Conservation (phyloP, 2,329 filamentous ascomycete species). For the Fusarium chuoi region DNA sequence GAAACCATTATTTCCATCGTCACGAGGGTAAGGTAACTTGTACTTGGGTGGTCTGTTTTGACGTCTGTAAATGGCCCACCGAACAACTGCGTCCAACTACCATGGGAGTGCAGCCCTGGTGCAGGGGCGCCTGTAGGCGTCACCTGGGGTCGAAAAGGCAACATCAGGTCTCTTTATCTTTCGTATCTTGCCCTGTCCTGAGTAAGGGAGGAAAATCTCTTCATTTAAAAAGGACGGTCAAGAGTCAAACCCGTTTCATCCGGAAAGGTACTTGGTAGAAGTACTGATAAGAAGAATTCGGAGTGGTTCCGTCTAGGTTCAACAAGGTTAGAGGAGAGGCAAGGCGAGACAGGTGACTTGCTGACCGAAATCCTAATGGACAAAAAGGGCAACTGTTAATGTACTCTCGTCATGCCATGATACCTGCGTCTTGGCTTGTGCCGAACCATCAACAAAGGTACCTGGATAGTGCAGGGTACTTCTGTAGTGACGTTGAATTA, state of each 20-base stretch:
- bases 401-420: conserved; percentile 20
- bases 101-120: conserved; percentile 33
- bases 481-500: conserved; percentile 24
- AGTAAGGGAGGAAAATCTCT: conserved; percentile 9
- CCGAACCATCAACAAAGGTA: conserved; percentile 17
- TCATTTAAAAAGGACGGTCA: conserved; percentile 33
- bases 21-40: conserved; percentile 37
- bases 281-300: conserved; percentile 44
- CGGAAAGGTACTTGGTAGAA: conserved; percentile 29
- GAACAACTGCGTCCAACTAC: not conserved
- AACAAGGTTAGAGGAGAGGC: conserved; percentile 4
- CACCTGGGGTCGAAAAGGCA: conserved; percentile 39
- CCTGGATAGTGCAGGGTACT: conserved; percentile 19
- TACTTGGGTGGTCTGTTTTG: conserved; percentile 16
- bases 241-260: conserved; percentile 23
- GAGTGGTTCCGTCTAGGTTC: conserved; percentile 32
- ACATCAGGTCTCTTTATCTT: conserved; percentile 30
- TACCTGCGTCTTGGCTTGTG: conserved; percentile 25
- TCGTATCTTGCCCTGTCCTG: conserved; percentile 8
- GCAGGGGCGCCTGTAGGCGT: conserved; percentile 37
- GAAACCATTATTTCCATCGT: conserved; percentile 18
- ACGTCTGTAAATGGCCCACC: conserved; percentile 10
- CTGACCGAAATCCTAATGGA: conserved; percentile 26
- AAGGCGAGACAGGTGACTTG: conserved; percentile 31
- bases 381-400: conserved; percentile 31